Evolutionary conservation across 73 alveolate species (phyloP), one percentile per base, ranked within the genome.

Genomic region (Urostyla sp.): DNA sequence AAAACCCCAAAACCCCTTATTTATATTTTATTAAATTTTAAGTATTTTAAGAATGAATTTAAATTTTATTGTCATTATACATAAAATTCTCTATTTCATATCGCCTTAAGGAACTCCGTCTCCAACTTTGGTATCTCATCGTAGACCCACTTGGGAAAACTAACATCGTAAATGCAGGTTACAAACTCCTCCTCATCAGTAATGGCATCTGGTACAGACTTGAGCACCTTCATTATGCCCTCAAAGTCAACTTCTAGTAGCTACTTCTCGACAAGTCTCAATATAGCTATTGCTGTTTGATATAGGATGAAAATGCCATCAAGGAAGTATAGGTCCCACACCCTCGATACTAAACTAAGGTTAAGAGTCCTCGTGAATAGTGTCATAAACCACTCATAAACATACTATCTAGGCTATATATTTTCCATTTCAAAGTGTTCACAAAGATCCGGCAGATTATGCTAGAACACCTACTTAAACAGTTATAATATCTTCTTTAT

Each of bases 371-470:
- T 83, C 0, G 98, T 94, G 59, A 80, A 95, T 37, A 95, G 67
- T 48, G 99, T 93, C 96, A 95, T 87, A 50, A 93, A 78, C 99
- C 99, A 95, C 72, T 95, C 99, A 53, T 89, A 85, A 13, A 94
- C 90, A 83, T 86, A 95, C 86, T 84, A 87, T 43, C 92, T 95
- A 8, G 98, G 96, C 51, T 85, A 59, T 27, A 95, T 88, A 56
- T 91, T 93, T 49, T 85, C 96, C 38, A 76, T 63, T 60, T 84
- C 87, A 72, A 94, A 72, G 54, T 79, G 89, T 36, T 92, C 89
- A 49, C 91, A 90, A 31, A 94, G 67, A 0, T 85, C 91, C 21
- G 96, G 95, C 37, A 94, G 87, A 63, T 94, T 90, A 28, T 77
- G 94, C 46, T 73, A 61, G 67, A 94, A 91, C 36, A 94, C 92